These are phyloP conservation scores for Calonectria multiphialidica DNA, from an alignment of 2,329 filamentous ascomycete genomes.

Conservation along the genomic window DNA sequence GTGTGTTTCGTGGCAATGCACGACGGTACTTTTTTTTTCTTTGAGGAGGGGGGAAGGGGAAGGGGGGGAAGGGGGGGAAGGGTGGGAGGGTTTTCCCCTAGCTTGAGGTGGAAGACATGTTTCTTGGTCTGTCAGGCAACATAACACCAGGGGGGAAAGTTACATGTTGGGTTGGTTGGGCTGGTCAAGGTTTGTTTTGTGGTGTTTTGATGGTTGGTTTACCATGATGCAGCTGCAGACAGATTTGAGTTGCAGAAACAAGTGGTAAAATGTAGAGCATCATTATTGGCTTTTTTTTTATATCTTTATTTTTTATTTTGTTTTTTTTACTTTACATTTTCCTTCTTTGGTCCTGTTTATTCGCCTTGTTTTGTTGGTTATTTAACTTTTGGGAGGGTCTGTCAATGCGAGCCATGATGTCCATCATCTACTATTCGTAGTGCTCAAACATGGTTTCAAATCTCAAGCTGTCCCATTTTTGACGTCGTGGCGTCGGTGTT, in stretches of 20 bases:
- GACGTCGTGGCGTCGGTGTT: too few species aligned
- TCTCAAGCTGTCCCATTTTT: neutral
- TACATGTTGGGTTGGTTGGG: neutral
- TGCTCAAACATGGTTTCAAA: neutral
- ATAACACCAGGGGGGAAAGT: neutral
- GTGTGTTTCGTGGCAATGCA: neutral
- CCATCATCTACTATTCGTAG: neutral
- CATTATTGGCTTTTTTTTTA: neutral
- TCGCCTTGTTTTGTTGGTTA: neutral
- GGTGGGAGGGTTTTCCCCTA: neutral
- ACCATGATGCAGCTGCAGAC: neutral
- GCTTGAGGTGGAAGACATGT: neutral
- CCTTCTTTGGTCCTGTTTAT: neutral
- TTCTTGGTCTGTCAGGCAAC: neutral
- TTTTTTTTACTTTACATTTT: neutral
- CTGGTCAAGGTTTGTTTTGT: neutral
- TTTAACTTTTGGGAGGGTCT: neutral
- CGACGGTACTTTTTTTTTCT: neutral
- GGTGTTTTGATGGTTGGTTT: neutral
- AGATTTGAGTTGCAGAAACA: neutral
- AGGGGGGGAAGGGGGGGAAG: neutral
- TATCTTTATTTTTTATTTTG: neutral
- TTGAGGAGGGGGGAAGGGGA: neutral
- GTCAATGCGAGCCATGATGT: neutral
- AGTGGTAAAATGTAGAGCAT: neutral